phyloP scores from a whole-genome alignment of 129 eudicot species.

The Pulicaria dysenterica region DNA sequence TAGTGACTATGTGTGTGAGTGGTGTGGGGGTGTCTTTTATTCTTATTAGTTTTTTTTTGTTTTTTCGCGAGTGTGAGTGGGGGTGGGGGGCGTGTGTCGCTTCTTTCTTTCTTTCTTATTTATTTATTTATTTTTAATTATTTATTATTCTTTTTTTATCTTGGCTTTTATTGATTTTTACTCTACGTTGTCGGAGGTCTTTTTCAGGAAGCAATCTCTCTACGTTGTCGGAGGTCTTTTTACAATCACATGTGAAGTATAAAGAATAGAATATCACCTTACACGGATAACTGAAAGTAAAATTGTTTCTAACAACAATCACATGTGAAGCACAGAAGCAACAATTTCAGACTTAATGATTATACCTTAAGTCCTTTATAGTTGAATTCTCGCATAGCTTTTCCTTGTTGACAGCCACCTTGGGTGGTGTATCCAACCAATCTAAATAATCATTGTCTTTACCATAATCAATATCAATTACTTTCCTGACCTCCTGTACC shows the following conservation, averaged over 20 bases:
- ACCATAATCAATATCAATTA: conserved; percentile 40
- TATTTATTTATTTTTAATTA: no score
- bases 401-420: conserved; percentile 27
- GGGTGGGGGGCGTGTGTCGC: no score
- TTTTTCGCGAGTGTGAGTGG: no score
- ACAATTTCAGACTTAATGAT: not conserved
- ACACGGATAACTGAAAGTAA: not conserved
- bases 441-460: conserved; percentile 64
- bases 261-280: not conserved
- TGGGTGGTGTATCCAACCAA: conserved; percentile 78
- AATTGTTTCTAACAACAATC: not conserved
- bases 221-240: no score
- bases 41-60: no score
- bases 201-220: no score
- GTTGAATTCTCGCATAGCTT: conserved; percentile 50
- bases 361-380: conserved; percentile 72
- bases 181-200: no score
- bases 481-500: conserved; percentile 29
- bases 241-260: not conserved
- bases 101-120: no score
- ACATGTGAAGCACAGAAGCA: not conserved
- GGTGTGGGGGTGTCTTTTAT: no score
- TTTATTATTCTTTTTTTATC: no score
- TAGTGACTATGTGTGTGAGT: no score
- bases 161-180: no score